phyloP scores from a whole-genome alignment of 441 rosid genomes.

The Aquilaria agallochum region DNA sequence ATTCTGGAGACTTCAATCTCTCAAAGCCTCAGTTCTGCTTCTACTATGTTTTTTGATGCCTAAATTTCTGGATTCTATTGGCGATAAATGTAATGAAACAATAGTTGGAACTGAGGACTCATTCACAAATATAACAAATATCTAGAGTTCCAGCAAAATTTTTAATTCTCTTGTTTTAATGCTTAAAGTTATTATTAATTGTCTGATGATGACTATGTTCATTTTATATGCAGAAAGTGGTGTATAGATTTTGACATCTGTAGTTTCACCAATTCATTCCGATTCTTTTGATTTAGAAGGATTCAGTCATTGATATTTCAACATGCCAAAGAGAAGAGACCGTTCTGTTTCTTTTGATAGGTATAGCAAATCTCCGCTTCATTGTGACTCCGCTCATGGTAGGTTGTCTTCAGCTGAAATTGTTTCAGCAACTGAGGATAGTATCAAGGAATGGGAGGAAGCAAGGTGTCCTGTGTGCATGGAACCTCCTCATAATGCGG shows the following conservation, averaged over 20 bases:
- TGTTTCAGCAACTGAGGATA: conserved; percentile 36
- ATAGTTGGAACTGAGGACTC: too few species aligned
- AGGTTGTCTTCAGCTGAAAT: conserved; percentile 31
- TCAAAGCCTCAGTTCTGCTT: too few species aligned
- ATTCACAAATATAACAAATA: too few species aligned
- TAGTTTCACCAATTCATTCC: conserved; percentile 15
- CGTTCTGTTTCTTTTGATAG: conserved; percentile 55
- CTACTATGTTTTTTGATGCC: too few species aligned
- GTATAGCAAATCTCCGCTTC: conserved; percentile 45
- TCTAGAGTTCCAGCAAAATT: too few species aligned
- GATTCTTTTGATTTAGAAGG: conserved; percentile 13
- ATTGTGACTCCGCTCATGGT: conserved; percentile 39
- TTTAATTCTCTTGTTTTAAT: too few species aligned
- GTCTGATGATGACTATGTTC: too few species aligned
- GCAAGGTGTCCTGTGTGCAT: conserved; percentile 82
- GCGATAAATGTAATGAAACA: too few species aligned
- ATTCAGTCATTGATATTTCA: conserved; percentile 14
- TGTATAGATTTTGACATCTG: conserved; percentile 15
- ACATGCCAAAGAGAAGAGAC: conserved; percentile 77
- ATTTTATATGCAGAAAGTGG: background rate
- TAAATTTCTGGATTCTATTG: too few species aligned
- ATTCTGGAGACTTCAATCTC: too few species aligned
- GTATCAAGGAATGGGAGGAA: conserved; percentile 67
- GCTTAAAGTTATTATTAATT: too few species aligned
- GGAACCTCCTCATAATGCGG: conserved; percentile 88